These are phyloP conservation scores for Chloromonas sp. DNA, from an alignment of 163 green algal species.

Conservation along the genomic window DNA sequence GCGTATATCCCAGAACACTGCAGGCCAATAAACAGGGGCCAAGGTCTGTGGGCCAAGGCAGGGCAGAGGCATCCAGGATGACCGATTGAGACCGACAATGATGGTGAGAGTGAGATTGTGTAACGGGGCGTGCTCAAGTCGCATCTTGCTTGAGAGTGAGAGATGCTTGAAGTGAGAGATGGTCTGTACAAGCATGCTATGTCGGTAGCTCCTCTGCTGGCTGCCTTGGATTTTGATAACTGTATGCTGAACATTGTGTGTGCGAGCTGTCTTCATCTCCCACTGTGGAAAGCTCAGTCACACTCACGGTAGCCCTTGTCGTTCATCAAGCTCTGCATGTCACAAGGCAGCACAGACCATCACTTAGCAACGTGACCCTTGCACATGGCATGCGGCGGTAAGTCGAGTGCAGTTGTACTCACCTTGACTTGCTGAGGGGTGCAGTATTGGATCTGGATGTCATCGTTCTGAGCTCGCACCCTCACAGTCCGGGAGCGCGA, in stretches of 20 bases:
- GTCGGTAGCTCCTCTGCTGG: too few relatives aligned
- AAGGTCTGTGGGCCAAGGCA: background rate
- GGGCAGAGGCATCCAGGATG: background rate
- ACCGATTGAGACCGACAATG: background rate
- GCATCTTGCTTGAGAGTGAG: too few relatives aligned
- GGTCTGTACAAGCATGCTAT: too few relatives aligned
- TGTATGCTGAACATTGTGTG: too few relatives aligned
- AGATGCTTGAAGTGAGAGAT: too few relatives aligned
- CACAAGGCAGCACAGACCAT: background rate
- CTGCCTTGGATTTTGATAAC: too few relatives aligned
- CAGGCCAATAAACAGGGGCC: background rate
- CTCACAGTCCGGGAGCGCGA: background rate
- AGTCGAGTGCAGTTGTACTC: background rate
- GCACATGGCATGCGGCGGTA: background rate
- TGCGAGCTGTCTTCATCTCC: too few relatives aligned
- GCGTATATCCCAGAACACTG: conserved; percentile 5
- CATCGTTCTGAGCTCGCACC: background rate
- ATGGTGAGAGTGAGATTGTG: background rate
- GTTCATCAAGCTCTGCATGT: background rate
- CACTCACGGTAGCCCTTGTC: conserved; percentile 9
- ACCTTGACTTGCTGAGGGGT: background rate
- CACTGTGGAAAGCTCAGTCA: too few relatives aligned
- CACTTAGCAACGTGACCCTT: background rate
- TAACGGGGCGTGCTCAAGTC: background rate
- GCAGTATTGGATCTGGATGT: background rate